These are phyloP conservation scores for Setomelanomma holmii DNA, from an alignment of 2,329 filamentous ascomycete genomes.

Conservation along the genomic window DNA sequence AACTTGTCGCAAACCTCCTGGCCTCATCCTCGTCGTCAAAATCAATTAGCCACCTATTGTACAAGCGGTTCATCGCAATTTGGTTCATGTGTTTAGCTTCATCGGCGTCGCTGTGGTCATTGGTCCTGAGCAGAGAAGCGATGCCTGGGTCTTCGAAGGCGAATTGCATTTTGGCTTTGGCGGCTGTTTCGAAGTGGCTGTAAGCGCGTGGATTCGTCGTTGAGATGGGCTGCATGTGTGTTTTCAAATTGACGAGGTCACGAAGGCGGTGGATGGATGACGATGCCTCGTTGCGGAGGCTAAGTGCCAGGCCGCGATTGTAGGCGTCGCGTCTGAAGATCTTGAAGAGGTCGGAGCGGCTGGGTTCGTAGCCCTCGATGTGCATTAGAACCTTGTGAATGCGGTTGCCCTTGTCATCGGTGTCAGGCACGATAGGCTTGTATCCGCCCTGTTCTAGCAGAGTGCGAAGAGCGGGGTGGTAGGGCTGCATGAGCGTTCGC, in stretches of 20 bases:
- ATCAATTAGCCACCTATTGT: conserved; percentile 61
- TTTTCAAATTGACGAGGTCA: conserved; percentile 36
- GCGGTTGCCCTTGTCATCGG: conserved; percentile 16
- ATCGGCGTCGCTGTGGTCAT: conserved; percentile 10
- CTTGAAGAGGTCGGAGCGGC: conserved; percentile 33
- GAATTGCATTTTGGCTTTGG: conserved; percentile 3
- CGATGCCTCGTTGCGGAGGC: conserved; percentile 23
- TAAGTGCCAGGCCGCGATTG: conserved; percentile 41
- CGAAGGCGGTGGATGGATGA: conserved; percentile 34
- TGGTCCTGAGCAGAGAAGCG: conserved; percentile 16
- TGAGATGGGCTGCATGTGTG: conserved; percentile 24
- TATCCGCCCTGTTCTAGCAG: conserved; percentile 44
- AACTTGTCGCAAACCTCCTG: conserved; percentile 58
- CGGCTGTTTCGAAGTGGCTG: conserved; percentile 7
- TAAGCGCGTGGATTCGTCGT: conserved; percentile 29
- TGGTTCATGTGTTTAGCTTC: conserved; percentile 24
- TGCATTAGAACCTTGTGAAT: conserved; percentile 43
- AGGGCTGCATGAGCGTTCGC: conserved; percentile 42
- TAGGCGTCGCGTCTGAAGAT: conserved; percentile 40
- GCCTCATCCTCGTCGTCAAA: conserved; percentile 65
- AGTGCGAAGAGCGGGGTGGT: conserved; percentile 51
- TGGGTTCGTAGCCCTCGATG: conserved; percentile 46
- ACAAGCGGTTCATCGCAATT: conserved; percentile 46
- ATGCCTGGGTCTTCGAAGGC: conserved; percentile 26
- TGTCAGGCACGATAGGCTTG: conserved; percentile 34